Evolutionary conservation across 208 protist genomes (phyloP), one percentile per base, ranked within the genome.

Genomic region (Vickermania spadyakhi): DNA sequence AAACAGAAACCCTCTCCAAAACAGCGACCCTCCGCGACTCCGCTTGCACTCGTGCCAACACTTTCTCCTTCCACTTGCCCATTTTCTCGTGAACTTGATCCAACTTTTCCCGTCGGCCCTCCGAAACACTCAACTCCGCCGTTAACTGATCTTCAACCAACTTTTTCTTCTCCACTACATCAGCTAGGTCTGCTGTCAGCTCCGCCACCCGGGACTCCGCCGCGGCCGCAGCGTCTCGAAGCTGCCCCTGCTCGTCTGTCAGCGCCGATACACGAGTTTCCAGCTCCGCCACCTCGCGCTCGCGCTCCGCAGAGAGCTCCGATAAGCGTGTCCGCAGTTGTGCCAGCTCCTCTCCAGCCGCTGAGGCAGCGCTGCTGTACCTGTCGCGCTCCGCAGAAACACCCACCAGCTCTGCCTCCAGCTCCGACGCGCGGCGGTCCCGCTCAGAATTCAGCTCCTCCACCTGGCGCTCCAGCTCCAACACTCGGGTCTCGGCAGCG

Each of bases 61-160:
- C 75, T 57, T 79, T 80, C 22, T 79, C 73, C 57, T 86, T 86
- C 86, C 82, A 93, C 36, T 45, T 49, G 2, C 58, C 53, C n/a
- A 83, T 64, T 29, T 77, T 88, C 49, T 73, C 75, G 30, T 77
- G 55, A 26, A 86, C 55, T 13, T 68, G 72, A 26, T 71, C 77
- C 25, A 26, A 30, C 54, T 80, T 87, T 26, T 87, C 73, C 45
- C 81, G 36, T 45, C 36, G 36, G 18, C 36, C 36, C 36, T 45
- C 36, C 36, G 36, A 45, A 28, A 7, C 58, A 22, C 26, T 14
- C 56, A 53, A 29, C 4, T 23, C 36, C n/a, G 31, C 28, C 50
- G 18, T 45, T n/a, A 21, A 29, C 11, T 45, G 27, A 30, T 63
- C 5, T 7, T 61, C 53, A 23, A 41, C 29, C 25, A 52, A 11